Percentiles rank a stretch among this genome's conserved stretches.
Conservation (phyloP, 2,329 filamentous ascomycete genomes). For the Fusarium mangiferae region DNA sequence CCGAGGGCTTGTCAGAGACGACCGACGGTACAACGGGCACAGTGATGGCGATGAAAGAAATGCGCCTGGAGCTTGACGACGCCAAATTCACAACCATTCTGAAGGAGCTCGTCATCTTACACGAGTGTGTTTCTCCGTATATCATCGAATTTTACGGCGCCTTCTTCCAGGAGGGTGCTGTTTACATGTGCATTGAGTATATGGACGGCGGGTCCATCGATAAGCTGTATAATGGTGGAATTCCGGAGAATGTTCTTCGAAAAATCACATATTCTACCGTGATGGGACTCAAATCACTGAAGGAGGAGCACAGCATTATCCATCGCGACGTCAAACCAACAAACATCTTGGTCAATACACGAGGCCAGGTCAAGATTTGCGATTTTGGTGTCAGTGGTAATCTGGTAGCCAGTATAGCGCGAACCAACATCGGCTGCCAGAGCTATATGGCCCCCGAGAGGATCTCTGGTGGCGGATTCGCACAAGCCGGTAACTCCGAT, state of each 20-base stretch:
- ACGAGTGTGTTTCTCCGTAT: slow-evolving; percentile 93
- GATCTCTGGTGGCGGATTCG: slow-evolving; percentile 86
- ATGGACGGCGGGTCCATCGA: slow-evolving; percentile 99
- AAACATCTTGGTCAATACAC: slow-evolving; percentile 93
- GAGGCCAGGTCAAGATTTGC: slow-evolving; percentile 95
- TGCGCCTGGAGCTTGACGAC: slow-evolving; percentile 93
- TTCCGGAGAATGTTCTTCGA: slow-evolving; percentile 86
- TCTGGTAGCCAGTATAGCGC: slow-evolving; percentile 94
- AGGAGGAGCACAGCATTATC: slow-evolving; percentile 99
- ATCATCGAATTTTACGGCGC: slow-evolving; percentile 99
- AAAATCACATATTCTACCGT: slow-evolving; percentile 93
- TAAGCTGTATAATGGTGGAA: slow-evolving; percentile 90
- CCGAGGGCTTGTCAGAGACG: slow-evolving; percentile 46
- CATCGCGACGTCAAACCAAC: slow-evolving; percentile 98
- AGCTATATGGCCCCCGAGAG: slow-evolving; percentile 99
- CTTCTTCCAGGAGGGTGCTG: slow-evolving; percentile 98
- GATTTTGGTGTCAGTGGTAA: slow-evolving; percentile 98
- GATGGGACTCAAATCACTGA: slow-evolving; percentile 90
- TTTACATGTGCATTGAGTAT: slow-evolving; percentile 99
- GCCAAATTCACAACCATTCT: slow-evolving; percentile 97
- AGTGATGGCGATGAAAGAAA: slow-evolving; percentile 99
- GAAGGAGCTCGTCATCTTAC: slow-evolving; percentile 95
- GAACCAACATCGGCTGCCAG: slow-evolving; percentile 98
- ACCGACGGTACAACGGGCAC: slow-evolving; percentile 71
- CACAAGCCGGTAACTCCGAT: slow-evolving; percentile 73